These are phyloP conservation scores for Phaeophleospora eucalypticola DNA, from an alignment of 2,329 filamentous ascomycete species.

Conservation along the genomic window DNA sequence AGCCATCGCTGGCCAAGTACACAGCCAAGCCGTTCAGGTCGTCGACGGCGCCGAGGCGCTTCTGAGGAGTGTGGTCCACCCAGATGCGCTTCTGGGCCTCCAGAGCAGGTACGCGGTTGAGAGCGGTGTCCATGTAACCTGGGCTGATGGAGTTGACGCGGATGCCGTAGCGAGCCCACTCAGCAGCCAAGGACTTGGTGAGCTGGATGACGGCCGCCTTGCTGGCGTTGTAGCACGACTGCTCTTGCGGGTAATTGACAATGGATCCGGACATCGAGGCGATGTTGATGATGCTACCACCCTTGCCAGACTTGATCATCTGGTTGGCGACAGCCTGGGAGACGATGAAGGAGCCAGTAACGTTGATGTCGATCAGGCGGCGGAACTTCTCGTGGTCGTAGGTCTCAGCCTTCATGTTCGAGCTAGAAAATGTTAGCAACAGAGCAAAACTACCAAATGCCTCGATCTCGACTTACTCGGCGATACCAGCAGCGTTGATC, in stretches of 20 bases:
- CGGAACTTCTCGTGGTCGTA: constrained; percentile 75
- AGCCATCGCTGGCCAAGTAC: constrained; percentile 70
- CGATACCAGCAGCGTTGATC: constrained; percentile 77
- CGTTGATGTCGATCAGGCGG: constrained; percentile 75
- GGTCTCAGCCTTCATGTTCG: constrained; percentile 76
- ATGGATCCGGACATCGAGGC: constrained; percentile 57
- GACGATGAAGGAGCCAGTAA: constrained; percentile 74
- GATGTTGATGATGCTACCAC: constrained; percentile 70
- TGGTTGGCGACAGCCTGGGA: constrained; percentile 51
- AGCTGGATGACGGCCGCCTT: constrained; percentile 77
- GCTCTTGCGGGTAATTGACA: constrained; percentile 62
- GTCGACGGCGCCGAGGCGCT: constrained; percentile 66
- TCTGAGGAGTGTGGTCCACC: constrained; percentile 69
- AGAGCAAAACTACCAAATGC: neutral
- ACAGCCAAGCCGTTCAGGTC: constrained; percentile 75
- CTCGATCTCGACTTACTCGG: constrained; percentile 51
- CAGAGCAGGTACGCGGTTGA: constrained; percentile 72
- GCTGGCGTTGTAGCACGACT: constrained; percentile 78
- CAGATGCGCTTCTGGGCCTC: constrained; percentile 81
- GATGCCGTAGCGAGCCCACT: constrained; percentile 78
- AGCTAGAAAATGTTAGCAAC: constrained; percentile 41
- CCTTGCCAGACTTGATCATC: constrained; percentile 69
- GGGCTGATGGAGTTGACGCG: constrained; percentile 81
- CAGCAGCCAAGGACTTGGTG: constrained; percentile 74
- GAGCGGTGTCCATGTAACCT: constrained; percentile 80